Percentiles rank a stretch among this genome's conserved stretches.
phyloP scores from a whole-genome alignment of 495 filamentous ascomycete genomes.

The Aeminium ludgeri region DNA sequence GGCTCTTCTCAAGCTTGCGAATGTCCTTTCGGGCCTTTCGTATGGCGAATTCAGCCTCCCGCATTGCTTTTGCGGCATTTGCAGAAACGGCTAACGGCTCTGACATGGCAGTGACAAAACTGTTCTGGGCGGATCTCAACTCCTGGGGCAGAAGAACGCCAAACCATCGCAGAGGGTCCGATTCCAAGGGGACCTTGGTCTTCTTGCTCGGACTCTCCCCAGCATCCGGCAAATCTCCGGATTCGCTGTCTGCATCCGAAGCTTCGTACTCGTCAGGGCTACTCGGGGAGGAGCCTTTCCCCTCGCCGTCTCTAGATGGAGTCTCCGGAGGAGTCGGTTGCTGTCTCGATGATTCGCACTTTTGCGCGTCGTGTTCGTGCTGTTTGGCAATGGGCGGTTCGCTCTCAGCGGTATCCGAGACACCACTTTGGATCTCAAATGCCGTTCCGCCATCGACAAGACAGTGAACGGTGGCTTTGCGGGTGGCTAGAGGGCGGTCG shows the following conservation, averaged over 20 bases:
- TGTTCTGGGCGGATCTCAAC: conserved; percentile 23
- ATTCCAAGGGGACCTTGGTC: conserved; percentile 1
- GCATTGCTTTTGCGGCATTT: conserved; percentile 18
- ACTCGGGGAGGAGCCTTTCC: not conserved
- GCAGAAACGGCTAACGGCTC: conserved; percentile 16
- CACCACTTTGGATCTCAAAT: not conserved
- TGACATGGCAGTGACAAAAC: conserved; percentile 23
- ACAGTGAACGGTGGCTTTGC: not conserved
- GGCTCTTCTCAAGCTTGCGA: conserved; percentile 13
- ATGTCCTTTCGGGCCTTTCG: conserved; percentile 21
- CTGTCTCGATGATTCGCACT: conserved; percentile 1
- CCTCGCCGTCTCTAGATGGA: not conserved
- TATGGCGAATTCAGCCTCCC: conserved; percentile 21
- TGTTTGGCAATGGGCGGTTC: not conserved
- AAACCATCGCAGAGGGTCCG: conserved; percentile 31
- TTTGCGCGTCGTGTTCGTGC: not conserved
- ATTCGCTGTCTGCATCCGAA: not conserved
- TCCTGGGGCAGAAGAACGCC: conserved; percentile 30
- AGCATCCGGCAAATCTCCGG: not conserved
- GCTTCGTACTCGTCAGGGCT: not conserved
- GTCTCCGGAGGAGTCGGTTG: conserved; percentile 6
- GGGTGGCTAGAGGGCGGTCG: conserved; percentile 27
- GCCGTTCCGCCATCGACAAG: not conserved
- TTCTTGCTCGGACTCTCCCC: not conserved
- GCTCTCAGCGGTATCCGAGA: not conserved